Percentiles rank a stretch among this genome's conserved stretches.
These are phyloP conservation scores for Rugonectria rugulosa DNA, from an alignment of 2,329 filamentous ascomycete genomes.

Conservation along the genomic window DNA sequence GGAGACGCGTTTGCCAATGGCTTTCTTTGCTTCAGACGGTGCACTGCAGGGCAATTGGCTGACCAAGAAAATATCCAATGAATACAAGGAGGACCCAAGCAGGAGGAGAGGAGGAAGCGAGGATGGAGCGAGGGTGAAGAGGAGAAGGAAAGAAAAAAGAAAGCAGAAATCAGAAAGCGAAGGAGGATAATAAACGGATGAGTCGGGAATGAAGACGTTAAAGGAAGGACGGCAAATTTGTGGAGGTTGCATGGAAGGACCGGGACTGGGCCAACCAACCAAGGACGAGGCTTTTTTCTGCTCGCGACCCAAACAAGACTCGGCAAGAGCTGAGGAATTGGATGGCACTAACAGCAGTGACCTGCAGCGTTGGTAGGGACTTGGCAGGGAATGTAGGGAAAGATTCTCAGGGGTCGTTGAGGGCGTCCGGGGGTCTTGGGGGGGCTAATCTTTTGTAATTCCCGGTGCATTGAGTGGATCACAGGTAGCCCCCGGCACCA, in stretches of 20 bases:
- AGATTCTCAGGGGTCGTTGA: too few relatives aligned
- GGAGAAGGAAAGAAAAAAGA: neutral
- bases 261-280: slow-evolving; percentile 33
- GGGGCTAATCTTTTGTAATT: too few relatives aligned
- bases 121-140: slow-evolving; percentile 5
- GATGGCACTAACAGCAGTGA: too few relatives aligned
- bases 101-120: slow-evolving; percentile 23
- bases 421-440: too few relatives aligned
- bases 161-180: slow-evolving; percentile 18
- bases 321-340: too few relatives aligned
- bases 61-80: slow-evolving; percentile 15
- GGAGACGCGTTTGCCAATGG: slow-evolving; percentile 7
- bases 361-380: too few relatives aligned
- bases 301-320: too few relatives aligned
- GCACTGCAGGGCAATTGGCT: slow-evolving; percentile 7
- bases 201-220: slow-evolving; percentile 13
- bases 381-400: too few relatives aligned
- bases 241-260: too few relatives aligned
- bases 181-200: neutral
- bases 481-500: too few relatives aligned
- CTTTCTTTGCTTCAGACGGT: slow-evolving; percentile 9
- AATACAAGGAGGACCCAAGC: neutral
- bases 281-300: slow-evolving; percentile 30
- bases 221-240: slow-evolving; percentile 15
- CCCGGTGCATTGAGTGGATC: too few relatives aligned